Conservation (phyloP, 495 filamentous ascomycete genomes). For the Lichina pygmaea region DNA sequence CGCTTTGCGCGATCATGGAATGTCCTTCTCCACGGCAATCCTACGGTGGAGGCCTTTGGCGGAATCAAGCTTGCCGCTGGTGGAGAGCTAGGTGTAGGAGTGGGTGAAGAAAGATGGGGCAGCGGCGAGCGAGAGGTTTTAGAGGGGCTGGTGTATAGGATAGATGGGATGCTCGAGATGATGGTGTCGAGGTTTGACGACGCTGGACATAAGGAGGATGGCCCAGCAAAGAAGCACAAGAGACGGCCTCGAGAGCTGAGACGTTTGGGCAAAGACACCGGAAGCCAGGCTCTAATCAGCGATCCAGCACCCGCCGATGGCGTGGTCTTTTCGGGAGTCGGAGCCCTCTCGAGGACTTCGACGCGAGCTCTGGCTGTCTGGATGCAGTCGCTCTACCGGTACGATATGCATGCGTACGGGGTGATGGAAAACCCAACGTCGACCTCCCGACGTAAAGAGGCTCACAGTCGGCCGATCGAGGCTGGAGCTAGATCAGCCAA, state of each 20-base stretch:
- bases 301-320: constrained; percentile 43
- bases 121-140: constrained; percentile 79
- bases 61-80: constrained; percentile 76
- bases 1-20: constrained; percentile 64
- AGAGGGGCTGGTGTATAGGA: constrained; percentile 43
- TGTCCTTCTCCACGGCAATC: constrained; percentile 70
- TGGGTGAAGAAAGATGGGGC: constrained; percentile 81
- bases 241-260: background rate
- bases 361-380: constrained; percentile 43
- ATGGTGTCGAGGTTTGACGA: constrained; percentile 62
- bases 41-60: constrained; percentile 47
- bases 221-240: background rate
- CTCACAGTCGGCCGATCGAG: background rate
- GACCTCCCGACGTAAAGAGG: constrained; percentile 10
- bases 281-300: constrained; percentile 28
- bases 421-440: constrained; percentile 45
- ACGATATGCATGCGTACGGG: constrained; percentile 57
- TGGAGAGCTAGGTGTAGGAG: constrained; percentile 76
- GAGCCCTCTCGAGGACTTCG: constrained; percentile 34
- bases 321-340: constrained; percentile 55
- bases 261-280: background rate
- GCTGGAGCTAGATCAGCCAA: background rate
- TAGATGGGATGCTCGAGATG: constrained; percentile 50
- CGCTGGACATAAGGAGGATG: background rate
- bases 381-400: constrained; percentile 60